Evolutionary conservation across 495 filamentous ascomycete genomes (phyloP), one percentile per base, ranked within the genome.

Genomic region (Tricharina praecox): DNA sequence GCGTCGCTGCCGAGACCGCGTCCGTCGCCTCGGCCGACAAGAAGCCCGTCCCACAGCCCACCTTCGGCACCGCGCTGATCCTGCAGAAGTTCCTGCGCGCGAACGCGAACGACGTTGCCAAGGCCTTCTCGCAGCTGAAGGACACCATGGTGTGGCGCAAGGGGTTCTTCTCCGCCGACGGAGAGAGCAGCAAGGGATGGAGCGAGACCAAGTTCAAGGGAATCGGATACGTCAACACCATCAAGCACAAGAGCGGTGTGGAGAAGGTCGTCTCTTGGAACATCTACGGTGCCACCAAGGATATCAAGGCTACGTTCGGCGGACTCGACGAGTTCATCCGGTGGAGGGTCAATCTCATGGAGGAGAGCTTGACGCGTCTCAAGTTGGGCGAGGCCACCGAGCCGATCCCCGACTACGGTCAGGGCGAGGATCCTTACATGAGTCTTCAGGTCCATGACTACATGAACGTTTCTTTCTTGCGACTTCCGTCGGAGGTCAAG

Each of bases 371-470:
- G 25, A 65, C 74, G 37, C 73, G 81, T 38, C 73, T 94, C 21
- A 67, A 75, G 39, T 67, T 93, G 47, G 49, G 66, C 10, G 67
- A 71, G 13, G 80, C 80, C 18, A 82, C 74, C 15, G 64, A 69
- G 46, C 73, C 78, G 23, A 87, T 93, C 53, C 78, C 81, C 1
- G 79, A 83, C 50, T 73, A 76, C 42, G 23, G 47, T 15, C n/a
- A 34, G 9, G 45, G 26, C 13, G 19, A 45, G 26, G 86, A 94
- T 61, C 82, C 81, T 1, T 90, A 93, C 65, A 78, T 85, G 66
- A 82, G 85, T 61, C 70, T 81, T 50, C 85, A 94, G 63, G 76
- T 94, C 4, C 86, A 94, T 67, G 86, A 94, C 66, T 94, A 92
- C 69, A 67, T 81, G 51, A 75, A 74, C 41, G 74, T 93, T 56